These are phyloP conservation scores for Colletotrichum aenigma DNA, from an alignment of 2,329 filamentous ascomycete genomes.

Conservation along the genomic window DNA sequence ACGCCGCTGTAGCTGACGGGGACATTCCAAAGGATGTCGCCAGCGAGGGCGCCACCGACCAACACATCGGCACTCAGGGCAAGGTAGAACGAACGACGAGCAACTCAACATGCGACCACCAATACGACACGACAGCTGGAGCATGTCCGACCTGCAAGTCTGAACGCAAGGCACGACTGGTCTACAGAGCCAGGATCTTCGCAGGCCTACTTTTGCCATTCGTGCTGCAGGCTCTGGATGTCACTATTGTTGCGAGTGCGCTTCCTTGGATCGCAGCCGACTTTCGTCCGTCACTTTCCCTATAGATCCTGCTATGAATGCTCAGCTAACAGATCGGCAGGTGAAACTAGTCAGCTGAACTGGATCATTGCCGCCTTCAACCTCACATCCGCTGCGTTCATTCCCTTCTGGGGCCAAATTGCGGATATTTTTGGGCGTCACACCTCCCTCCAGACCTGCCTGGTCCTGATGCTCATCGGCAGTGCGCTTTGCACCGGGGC, in stretches of 20 bases:
- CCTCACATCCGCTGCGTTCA: constrained; percentile 69
- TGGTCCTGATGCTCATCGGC: constrained; percentile 63
- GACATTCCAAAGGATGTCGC: not conserved
- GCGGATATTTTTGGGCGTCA: constrained; percentile 70
- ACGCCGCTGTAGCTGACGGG: not conserved
- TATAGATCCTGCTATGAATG: not conserved
- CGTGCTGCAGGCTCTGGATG: constrained; percentile 65
- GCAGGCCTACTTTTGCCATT: constrained; percentile 64
- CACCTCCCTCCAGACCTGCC: constrained; percentile 63
- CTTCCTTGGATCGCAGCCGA: constrained; percentile 64
- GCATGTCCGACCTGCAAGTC: constrained; percentile 34
- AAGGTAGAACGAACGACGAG: not conserved
- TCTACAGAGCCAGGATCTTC: constrained; percentile 63
- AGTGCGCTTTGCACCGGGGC: constrained; percentile 66
- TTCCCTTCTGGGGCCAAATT: constrained; percentile 69
- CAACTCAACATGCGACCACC: not conserved
- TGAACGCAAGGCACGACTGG: constrained; percentile 34
- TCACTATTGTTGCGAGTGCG: constrained; percentile 57
- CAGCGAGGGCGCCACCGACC: not conserved
- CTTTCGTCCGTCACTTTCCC: constrained; percentile 42
- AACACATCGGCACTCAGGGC: not conserved
- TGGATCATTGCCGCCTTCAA: constrained; percentile 76
- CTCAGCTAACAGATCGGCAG: constrained; percentile 28
- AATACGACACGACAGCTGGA: not conserved
- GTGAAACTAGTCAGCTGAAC: constrained; percentile 62